phyloP scores from a whole-genome alignment of 192 early-diverging fungal species.

The Oehlia diaphana region DNA sequence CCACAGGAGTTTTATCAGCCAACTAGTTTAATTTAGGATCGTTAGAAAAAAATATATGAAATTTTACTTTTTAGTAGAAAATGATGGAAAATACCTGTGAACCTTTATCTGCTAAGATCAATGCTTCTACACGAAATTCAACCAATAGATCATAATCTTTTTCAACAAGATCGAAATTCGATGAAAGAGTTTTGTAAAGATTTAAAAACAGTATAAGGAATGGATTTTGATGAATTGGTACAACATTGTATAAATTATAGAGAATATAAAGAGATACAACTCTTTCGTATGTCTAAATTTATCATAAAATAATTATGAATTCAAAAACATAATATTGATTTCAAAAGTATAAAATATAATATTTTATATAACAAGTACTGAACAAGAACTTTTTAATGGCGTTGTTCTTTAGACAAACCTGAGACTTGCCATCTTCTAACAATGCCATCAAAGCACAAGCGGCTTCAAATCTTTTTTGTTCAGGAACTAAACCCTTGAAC shows the following conservation, averaged over 20 bases:
- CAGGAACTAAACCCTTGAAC: conserved; percentile 17
- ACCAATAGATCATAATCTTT: conserved; percentile 22
- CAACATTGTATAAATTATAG: conserved; percentile 24
- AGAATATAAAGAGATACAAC: conserved; percentile 26
- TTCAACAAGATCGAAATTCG: conserved; percentile 17
- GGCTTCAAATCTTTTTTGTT: conserved; percentile 28
- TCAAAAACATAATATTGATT: neutral
- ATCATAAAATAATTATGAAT: neutral
- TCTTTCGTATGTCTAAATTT: conserved; percentile 15
- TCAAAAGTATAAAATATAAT: neutral
- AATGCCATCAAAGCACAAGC: conserved; percentile 24
- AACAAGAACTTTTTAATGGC: neutral
- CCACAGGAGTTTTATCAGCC: conserved; percentile 13
- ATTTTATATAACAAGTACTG: neutral
- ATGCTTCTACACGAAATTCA: conserved; percentile 20
- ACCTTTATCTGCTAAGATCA: conserved; percentile 25
- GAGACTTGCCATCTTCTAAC: conserved; percentile 16
- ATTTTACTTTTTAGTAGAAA: neutral
- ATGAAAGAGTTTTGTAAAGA: conserved; percentile 19
- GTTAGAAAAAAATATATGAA: neutral
- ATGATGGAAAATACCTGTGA: conserved; percentile 5
- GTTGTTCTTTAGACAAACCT: conserved; percentile 12
- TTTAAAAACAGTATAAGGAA: conserved; percentile 27
- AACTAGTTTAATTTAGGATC: conserved; percentile 13
- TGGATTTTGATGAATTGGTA: conserved; percentile 26